Evolutionary conservation across 2,329 filamentous ascomycete genomes (phyloP).

Genomic region (Penicillium palitans): DNA sequence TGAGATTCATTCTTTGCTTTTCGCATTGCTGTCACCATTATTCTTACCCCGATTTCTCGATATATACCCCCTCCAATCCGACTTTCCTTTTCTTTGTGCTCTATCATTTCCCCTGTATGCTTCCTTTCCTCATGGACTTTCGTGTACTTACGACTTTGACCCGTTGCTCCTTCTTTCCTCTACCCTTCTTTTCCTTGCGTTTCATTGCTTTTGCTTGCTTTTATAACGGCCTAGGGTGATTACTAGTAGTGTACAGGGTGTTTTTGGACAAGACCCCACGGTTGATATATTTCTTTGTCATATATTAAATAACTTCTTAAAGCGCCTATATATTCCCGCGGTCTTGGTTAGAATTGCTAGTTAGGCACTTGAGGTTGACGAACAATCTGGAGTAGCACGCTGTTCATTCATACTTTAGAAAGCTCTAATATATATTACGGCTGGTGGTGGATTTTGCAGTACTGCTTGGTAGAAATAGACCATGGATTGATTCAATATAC

Average conservation of each 20-base stretch:
- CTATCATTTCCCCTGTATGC: constrained; percentile 16
- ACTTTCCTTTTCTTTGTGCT: constrained; percentile 10
- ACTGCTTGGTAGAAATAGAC: neutral
- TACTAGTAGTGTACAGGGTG: constrained; percentile 19
- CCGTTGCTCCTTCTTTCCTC: neutral
- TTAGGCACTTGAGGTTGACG: neutral
- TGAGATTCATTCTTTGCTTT: neutral
- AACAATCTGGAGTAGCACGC: neutral
- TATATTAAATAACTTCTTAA: constrained; percentile 3
- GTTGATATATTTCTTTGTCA: constrained; percentile 4
- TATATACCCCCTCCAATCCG: constrained; percentile 27
- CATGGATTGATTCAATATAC: constrained; percentile 14
- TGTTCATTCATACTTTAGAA: neutral
- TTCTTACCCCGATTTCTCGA: constrained; percentile 13
- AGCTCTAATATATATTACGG: neutral
- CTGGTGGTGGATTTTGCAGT: neutral
- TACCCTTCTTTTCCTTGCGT: neutral
- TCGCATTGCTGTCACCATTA: constrained; percentile 14
- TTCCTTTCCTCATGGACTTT: constrained; percentile 15
- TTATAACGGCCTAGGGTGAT: neutral
- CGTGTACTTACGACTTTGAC: constrained; percentile 24
- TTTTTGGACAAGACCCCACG: neutral
- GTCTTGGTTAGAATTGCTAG: neutral
- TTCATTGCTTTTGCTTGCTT: constrained; percentile 3
- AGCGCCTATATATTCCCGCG: neutral